phyloP scores from a whole-genome alignment of 129 eudicot genomes.

The Centaurea solstitialis region DNA sequence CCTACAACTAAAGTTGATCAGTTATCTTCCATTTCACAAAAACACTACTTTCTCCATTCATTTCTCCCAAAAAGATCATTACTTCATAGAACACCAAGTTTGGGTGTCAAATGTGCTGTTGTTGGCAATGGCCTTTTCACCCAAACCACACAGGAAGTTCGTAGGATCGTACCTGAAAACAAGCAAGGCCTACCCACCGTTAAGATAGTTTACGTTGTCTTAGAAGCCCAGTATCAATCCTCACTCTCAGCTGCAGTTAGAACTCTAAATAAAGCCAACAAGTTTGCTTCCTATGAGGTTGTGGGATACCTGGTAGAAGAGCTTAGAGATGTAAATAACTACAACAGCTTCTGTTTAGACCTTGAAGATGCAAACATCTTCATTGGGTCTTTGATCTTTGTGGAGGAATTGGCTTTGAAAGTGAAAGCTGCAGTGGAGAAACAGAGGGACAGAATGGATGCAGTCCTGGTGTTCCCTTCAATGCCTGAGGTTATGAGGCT shows the following conservation, averaged over 20 bases:
- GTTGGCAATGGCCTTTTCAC: constrained; percentile 95
- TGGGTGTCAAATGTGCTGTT: constrained; percentile 74
- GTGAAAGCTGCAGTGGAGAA: constrained; percentile 91
- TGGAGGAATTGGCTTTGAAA: constrained; percentile 87
- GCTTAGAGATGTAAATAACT: constrained; percentile 82
- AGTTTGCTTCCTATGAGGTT: constrained; percentile 72
- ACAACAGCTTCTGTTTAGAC: constrained; percentile 80
- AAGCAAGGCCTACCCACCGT: constrained; percentile 73
- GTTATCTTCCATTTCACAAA: constrained; percentile 72
- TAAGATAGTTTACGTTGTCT: constrained; percentile 87
- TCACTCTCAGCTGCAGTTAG: constrained; percentile 83
- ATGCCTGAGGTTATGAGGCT: constrained; percentile 99
- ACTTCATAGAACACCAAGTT: constrained; percentile 46
- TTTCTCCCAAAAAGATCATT: constrained; percentile 63
- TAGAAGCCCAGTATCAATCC: constrained; percentile 97
- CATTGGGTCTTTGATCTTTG: constrained; percentile 89
- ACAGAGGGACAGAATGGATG: constrained; percentile 96
- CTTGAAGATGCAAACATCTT: constrained; percentile 93
- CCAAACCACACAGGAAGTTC: constrained; percentile 84
- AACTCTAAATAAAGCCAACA: constrained; percentile 51
- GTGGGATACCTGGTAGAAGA: constrained; percentile 98
- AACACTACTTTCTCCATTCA: constrained; percentile 72
- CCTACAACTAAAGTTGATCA: constrained; percentile 59
- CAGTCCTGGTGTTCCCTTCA: constrained; percentile 94
- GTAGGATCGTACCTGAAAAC: constrained; percentile 81